These are phyloP conservation scores for Xylaria multiplex DNA, from an alignment of 2,329 filamentous ascomycete species.

Conservation along the genomic window DNA sequence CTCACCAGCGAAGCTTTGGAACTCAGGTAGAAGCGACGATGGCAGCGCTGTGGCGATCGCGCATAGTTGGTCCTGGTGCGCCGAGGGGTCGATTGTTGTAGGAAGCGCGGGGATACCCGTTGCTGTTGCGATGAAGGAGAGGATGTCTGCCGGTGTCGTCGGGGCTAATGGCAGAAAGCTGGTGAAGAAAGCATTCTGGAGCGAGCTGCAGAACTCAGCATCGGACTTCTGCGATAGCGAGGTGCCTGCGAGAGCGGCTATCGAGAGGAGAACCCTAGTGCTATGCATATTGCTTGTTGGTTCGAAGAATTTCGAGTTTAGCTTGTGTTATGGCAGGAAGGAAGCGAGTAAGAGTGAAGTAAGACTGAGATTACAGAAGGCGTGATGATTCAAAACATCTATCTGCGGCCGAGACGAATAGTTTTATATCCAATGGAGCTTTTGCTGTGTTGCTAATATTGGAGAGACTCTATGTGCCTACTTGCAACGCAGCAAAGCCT, in stretches of 20 bases:
- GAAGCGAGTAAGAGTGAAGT: neutral
- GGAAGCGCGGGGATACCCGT: neutral
- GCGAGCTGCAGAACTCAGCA: neutral
- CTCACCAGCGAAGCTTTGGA: neutral
- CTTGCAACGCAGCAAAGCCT: neutral
- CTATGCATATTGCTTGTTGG: slow-evolving; percentile 4
- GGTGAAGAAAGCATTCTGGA: neutral
- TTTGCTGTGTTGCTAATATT: neutral
- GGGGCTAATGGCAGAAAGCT: neutral
- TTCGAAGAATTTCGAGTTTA: neutral
- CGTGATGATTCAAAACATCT: neutral
- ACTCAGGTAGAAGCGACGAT: neutral
- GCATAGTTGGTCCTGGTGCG: neutral
- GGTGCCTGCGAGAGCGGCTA: neutral
- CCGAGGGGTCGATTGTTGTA: too few species aligned
- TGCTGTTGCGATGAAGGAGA: neutral
- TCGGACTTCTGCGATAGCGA: slow-evolving; percentile 1
- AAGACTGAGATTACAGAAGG: neutral
- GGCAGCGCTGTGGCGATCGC: neutral
- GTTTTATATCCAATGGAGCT: slow-evolving; percentile 1
- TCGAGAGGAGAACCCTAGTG: neutral
- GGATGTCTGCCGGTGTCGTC: neutral
- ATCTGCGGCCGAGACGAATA: neutral
- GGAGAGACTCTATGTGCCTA: neutral
- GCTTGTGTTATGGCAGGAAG: neutral